Conservation (phyloP, 164 flowering plant species). For the Chimonanthus salicifolius region DNA sequence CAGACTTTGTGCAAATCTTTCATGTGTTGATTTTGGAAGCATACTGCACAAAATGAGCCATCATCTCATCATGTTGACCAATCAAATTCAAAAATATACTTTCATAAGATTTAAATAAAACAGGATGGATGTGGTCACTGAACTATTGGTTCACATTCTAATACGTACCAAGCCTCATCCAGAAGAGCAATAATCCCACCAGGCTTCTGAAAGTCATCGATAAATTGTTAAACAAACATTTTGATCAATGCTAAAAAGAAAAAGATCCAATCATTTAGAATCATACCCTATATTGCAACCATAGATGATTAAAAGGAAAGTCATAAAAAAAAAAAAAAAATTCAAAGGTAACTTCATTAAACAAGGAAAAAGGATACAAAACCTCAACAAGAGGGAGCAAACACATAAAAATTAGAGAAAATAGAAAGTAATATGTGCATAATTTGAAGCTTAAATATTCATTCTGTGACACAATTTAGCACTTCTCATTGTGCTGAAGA, state of each 20-base stretch:
- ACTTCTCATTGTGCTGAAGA: background rate
- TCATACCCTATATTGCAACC: background rate
- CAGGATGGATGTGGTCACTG: background rate
- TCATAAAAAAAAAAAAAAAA: too few relatives aligned
- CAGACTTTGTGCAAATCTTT: slow-evolving; percentile 93
- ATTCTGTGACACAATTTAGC: background rate
- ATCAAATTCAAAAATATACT: background rate
- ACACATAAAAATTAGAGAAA: too few relatives aligned
- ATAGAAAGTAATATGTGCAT: background rate
- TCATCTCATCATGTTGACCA: slow-evolving; percentile 16
- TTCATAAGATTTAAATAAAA: background rate
- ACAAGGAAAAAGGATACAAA: too few relatives aligned
- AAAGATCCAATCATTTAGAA: background rate
- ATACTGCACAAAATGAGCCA: slow-evolving; percentile 53
- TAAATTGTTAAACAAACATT: slow-evolving; percentile 5
- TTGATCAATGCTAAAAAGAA: background rate
- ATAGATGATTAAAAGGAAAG: too few relatives aligned
- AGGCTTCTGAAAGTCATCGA: slow-evolving; percentile 65
- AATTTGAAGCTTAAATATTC: background rate
- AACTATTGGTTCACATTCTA: background rate
- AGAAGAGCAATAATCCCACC: slow-evolving; percentile 96
- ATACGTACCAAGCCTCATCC: slow-evolving; percentile 96
- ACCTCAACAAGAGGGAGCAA: too few relatives aligned
- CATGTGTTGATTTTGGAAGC: slow-evolving; percentile 99
- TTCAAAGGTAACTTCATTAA: too few relatives aligned